Evolutionary conservation across 176 grass and related monocot genomes (phyloP).

Genomic region (Elaeis guineensis): DNA sequence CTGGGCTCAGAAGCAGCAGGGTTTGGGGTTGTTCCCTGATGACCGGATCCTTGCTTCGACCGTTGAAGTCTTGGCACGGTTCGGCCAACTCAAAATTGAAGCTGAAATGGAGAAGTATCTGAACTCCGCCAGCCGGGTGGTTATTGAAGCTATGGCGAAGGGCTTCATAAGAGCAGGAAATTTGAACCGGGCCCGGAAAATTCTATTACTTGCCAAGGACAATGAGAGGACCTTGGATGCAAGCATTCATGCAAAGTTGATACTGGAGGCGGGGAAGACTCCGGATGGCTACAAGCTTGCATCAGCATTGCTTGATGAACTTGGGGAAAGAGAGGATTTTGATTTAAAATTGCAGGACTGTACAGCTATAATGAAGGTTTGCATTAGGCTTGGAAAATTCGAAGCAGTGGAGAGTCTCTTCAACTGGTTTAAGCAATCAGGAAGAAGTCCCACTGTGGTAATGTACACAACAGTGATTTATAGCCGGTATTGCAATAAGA

Average conservation of each 20-base stretch:
- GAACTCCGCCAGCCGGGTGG: conserved; percentile 41
- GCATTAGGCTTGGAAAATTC: conserved; percentile 57
- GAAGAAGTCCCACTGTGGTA: conserved; percentile 37
- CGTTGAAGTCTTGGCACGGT: conserved; percentile 54
- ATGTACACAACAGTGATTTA: conserved; percentile 89
- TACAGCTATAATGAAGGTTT: conserved; percentile 79
- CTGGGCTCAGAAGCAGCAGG: conserved; percentile 55
- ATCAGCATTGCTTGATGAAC: conserved; percentile 38
- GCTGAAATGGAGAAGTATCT: conserved; percentile 42
- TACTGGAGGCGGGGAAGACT: conserved; percentile 41
- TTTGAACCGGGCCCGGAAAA: conserved; percentile 32
- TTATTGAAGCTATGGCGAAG: conserved; percentile 59
- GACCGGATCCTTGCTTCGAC: conserved; percentile 57
- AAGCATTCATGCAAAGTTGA: conserved; percentile 51
- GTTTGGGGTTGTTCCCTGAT: conserved; percentile 41
- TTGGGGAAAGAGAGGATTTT: conserved; percentile 44
- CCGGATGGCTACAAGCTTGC: conserved; percentile 65
- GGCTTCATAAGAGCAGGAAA: conserved; percentile 65
- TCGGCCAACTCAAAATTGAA: conserved; percentile 33
- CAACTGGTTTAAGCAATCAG: conserved; percentile 43
- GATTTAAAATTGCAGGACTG: conserved; percentile 49
- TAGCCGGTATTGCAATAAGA: conserved; percentile 42
- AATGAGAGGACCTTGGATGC: conserved; percentile 43
- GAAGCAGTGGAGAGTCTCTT: conserved; percentile 59
- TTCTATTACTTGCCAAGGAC: conserved; percentile 52